Conservation (phyloP, 306 rosid genomes). For the Casuarina glauca region DNA sequence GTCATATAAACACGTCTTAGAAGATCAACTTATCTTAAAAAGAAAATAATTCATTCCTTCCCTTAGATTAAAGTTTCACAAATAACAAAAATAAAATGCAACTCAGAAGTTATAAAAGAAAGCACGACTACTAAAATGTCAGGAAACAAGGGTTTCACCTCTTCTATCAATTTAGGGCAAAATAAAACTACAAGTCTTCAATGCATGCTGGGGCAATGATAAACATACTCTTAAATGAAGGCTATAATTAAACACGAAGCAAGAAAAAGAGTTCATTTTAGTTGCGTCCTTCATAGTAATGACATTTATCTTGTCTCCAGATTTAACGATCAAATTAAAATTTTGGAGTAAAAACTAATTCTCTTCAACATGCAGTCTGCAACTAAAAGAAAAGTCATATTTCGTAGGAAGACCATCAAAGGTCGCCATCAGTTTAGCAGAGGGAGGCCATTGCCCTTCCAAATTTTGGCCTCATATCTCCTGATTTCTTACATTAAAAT, state of each 20-base stretch:
- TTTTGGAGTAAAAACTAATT: background rate
- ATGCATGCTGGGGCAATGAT: background rate
- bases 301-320: background rate
- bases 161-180: background rate
- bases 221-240: background rate
- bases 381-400: background rate
- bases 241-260: background rate
- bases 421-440: too few relatives aligned
- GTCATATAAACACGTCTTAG: constrained; percentile 25
- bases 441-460: too few relatives aligned
- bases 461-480: too few relatives aligned
- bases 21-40: constrained; percentile 19
- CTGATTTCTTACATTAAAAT: too few relatives aligned
- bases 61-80: background rate
- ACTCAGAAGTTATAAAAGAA: too few relatives aligned
- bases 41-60: background rate
- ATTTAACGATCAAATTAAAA: background rate
- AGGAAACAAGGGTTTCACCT: too few relatives aligned
- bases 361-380: background rate
- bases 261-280: background rate
- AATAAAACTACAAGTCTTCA: background rate
- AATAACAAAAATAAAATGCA: too few relatives aligned
- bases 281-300: background rate
- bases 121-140: too few relatives aligned
- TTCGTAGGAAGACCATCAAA: background rate